phyloP scores from a whole-genome alignment of 202 grass and related monocot species.

The Alloteropsis angusta region DNA sequence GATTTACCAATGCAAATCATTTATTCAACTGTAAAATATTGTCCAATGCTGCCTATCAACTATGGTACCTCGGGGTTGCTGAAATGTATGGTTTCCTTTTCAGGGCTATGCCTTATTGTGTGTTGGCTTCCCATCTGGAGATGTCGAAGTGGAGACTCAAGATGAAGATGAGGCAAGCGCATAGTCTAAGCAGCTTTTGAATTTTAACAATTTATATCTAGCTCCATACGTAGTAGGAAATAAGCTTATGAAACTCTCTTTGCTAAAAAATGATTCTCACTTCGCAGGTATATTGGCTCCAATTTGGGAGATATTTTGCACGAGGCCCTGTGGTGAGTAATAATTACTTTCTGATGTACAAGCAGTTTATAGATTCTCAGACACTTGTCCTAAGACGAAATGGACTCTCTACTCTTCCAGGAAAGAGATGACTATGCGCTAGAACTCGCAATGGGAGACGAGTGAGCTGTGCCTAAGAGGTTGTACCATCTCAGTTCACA shows the following conservation, averaged over 20 bases:
- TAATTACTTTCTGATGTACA: neutral
- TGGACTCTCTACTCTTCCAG: slow-evolving; percentile 20
- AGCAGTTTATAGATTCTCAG: neutral
- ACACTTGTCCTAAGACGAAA: neutral
- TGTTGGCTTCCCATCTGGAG: slow-evolving; percentile 79
- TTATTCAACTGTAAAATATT: neutral
- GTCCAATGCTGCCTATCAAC: neutral
- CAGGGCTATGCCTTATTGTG: slow-evolving; percentile 94
- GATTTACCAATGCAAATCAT: neutral
- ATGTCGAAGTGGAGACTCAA: slow-evolving; percentile 93
- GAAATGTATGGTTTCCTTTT: slow-evolving; percentile 17
- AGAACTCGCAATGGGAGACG: slow-evolving; percentile 85
- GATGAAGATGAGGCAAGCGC: slow-evolving; percentile 83
- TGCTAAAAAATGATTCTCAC: neutral
- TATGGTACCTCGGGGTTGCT: neutral
- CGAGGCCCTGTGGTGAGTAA: slow-evolving; percentile 82
- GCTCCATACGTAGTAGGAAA: neutral
- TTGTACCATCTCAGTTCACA: neutral
- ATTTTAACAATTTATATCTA: neutral
- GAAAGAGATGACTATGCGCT: slow-evolving; percentile 92
- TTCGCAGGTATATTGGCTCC: slow-evolving; percentile 90
- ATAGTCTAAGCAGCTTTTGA: neutral
- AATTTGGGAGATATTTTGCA: slow-evolving; percentile 97
- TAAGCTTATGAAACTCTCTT: neutral
- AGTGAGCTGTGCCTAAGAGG: slow-evolving; percentile 41